phyloP scores from a whole-genome alignment of 139 green algal genomes.

The Tetradesmus lagerheimii region DNA sequence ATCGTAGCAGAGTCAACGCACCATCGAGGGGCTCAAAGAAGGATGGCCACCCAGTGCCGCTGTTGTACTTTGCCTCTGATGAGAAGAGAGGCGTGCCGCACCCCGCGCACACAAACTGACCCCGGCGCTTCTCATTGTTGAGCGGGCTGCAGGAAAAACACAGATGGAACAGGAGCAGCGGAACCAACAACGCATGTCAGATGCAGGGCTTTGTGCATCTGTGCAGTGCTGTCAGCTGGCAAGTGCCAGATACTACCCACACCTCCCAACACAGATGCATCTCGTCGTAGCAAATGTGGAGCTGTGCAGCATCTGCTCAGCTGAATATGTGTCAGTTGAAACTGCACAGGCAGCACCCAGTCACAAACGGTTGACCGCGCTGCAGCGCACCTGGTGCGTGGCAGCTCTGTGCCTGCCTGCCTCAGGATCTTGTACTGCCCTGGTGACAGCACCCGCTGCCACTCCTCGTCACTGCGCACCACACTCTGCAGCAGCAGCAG shows the following conservation, averaged over 20 bases:
- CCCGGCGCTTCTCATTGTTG: constrained; percentile 81
- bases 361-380: background rate
- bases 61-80: constrained; percentile 83
- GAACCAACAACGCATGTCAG: background rate
- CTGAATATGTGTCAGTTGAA: background rate
- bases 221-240: no score
- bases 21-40: constrained; percentile 79
- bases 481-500: constrained; percentile 16
- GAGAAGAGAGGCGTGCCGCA: constrained; percentile 80
- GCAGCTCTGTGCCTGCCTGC: constrained; percentile 73
- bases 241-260: no score
- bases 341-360: no score
- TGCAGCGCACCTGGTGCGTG: constrained; percentile 52
- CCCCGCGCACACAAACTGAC: constrained; percentile 73
- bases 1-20: constrained; percentile 60
- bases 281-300: no score
- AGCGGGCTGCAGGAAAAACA: constrained; percentile 56
- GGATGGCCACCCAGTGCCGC: constrained; percentile 75
- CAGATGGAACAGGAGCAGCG: background rate
- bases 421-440: constrained; percentile 77
- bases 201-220: background rate
- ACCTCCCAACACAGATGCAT: no score
- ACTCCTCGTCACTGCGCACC: constrained; percentile 58
- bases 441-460: constrained; percentile 28
- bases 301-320: background rate